Conservation (phyloP, 2,329 filamentous ascomycete species). For the Cryphonectria parasitica region DNA sequence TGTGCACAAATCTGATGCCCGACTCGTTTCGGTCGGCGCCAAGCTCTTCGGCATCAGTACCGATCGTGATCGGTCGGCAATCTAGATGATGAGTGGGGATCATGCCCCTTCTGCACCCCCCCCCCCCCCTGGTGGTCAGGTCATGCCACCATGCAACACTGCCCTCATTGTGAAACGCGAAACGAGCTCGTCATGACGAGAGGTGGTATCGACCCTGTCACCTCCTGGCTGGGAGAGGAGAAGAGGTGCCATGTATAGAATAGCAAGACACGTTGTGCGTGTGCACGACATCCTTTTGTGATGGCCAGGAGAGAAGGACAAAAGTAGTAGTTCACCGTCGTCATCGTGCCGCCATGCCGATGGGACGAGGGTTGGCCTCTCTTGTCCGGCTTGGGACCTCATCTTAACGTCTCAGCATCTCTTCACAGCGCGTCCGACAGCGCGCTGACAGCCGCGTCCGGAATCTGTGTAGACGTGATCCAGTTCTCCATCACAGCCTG, state of each 20-base stretch:
- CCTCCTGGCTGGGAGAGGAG: no score
- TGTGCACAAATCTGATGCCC: neutral
- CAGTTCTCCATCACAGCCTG: constrained; percentile 83
- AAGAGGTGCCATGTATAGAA: neutral
- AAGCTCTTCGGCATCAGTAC: neutral
- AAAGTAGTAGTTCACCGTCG: neutral
- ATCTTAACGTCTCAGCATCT: constrained; percentile 4
- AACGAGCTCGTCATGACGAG: neutral
- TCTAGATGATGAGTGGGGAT: constrained; percentile 6
- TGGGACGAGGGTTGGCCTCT: neutral
- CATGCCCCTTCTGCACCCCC: neutral
- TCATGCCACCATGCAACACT: constrained; percentile 3
- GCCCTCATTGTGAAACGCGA: neutral
- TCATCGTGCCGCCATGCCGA: neutral
- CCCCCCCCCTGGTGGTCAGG: neutral
- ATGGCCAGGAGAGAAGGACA: neutral
- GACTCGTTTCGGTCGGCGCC: neutral
- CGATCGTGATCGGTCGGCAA: constrained; percentile 13
- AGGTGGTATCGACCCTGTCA: neutral
- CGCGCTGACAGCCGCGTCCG: constrained; percentile 42
- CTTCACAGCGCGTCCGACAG: constrained; percentile 22
- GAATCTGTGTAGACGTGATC: constrained; percentile 78
- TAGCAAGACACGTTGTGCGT: neutral
- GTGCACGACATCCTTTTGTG: neutral
- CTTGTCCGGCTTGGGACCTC: neutral